Base-by-base conservation (phyloP, 164 flowering plant genomes). In the Stephania yunnanensis region DNA sequence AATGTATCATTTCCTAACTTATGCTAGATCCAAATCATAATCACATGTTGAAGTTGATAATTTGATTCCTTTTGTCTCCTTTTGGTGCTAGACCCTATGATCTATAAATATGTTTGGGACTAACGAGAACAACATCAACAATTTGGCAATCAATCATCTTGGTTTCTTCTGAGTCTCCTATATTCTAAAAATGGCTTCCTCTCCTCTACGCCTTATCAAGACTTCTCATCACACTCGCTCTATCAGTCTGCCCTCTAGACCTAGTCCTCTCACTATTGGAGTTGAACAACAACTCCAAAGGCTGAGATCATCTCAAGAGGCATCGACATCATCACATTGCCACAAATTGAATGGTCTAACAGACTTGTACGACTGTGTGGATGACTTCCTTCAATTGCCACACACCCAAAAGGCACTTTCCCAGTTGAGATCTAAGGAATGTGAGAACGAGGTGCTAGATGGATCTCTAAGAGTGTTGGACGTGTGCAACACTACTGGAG, bases 191-290 rank as follows among this genome's bases (percentile, higher is more conserved):
- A 75, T 53, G 76, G 74, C 42, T 36, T 36, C 44, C 69, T 6
- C 68, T 13, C n/a, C 68, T 11, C 19, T 29, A 9, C 12, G n/a
- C 15, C 55, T 8, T 5, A 64, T n/a, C 25, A 78, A 67, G 74
- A 46, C 36, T 70, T 10, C 73, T 53, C 20, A 10, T 29, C 74
- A 75, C 65, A 72, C 55, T 30, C 58, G 78, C 67, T 79, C 84
- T 20, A 67, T 75, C 61, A 79, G 78, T 61, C n/a, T 77, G 66
- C 82, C 82, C 55, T 63, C 80, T 4, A 71, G 65, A 67, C 74
- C 77, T 19, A 75, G 76, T 73, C 76, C 81, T 30, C 67, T 68
- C 5, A 73, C 52, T 15, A 46, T 31, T 22, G 30, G 48, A 42
- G 78, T 70, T 29, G 71, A 78, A n/a, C 75, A 80, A 31, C 69